Percentiles rank a stretch among this genome's conserved stretches.
These are phyloP conservation scores for Dioscorea dumetorum DNA, from an alignment of 106 monocot species.

Conservation along the genomic window DNA sequence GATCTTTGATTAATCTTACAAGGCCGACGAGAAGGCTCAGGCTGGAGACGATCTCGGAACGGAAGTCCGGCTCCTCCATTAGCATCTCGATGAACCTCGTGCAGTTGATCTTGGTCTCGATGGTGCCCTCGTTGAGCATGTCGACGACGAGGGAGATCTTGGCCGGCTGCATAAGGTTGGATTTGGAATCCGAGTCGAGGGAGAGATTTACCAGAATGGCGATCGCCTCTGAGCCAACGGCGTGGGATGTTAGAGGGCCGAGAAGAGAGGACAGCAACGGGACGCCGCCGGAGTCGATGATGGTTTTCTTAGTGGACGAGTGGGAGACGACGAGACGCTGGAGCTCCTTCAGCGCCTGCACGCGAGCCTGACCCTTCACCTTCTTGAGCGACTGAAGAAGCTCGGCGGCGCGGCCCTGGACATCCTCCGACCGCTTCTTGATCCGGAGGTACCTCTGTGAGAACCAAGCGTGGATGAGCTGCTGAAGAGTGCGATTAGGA, in stretches of 20 bases:
- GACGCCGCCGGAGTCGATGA: conserved; percentile 18
- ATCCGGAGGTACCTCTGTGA: conserved; percentile 32
- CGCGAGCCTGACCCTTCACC: conserved; percentile 37
- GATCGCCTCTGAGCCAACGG: conserved; percentile 65
- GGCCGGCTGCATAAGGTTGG: conserved; percentile 53
- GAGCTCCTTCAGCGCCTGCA: conserved; percentile 40
- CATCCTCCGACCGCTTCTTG: conserved; percentile 64
- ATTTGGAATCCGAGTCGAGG: conserved; percentile 37
- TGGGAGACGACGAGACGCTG: conserved; percentile 28
- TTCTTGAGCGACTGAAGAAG: conserved; percentile 27
- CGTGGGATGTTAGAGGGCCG: conserved; percentile 76
- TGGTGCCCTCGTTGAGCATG: conserved; percentile 61
- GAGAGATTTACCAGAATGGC: conserved; percentile 43
- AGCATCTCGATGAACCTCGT: conserved; percentile 35
- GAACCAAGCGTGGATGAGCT: conserved; percentile 80
- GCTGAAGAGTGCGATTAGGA: conserved; percentile 66
- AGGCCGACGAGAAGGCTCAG: conserved; percentile 62
- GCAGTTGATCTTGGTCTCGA: conserved; percentile 67
- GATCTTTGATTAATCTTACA: conserved; percentile 50
- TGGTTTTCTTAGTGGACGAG: conserved; percentile 26
- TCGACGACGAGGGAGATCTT: conserved; percentile 58
- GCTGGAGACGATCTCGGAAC: conserved; percentile 46
- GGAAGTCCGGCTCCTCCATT: conserved; percentile 35
- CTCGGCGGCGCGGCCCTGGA: conserved; percentile 44
- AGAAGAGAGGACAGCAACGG: conserved; percentile 45